These are phyloP conservation scores for Arthrobotrys pseudoclavata DNA, from an alignment of 2,329 filamentous ascomycete genomes.

Conservation along the genomic window DNA sequence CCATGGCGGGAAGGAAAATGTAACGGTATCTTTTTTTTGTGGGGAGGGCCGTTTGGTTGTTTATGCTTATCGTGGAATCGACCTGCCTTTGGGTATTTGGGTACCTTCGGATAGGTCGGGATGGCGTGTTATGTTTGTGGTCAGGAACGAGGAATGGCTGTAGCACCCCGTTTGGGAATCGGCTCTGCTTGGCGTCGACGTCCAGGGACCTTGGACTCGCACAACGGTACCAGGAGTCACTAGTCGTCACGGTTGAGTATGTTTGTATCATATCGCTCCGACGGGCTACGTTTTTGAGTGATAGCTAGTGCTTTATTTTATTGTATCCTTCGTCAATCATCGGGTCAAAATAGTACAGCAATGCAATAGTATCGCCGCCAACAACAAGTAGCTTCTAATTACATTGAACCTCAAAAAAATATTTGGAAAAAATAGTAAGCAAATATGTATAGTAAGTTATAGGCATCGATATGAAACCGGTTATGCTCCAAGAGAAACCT, in stretches of 20 bases:
- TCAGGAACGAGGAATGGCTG: slow-evolving; percentile 26
- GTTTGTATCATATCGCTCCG: neutral
- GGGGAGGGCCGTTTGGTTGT: slow-evolving; percentile 5
- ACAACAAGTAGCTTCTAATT: slow-evolving; percentile 7
- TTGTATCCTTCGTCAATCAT: slow-evolving; percentile 32
- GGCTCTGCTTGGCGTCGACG: slow-evolving; percentile 29
- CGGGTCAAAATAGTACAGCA: slow-evolving; percentile 19
- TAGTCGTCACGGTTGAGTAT: neutral
- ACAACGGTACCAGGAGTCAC: too few relatives aligned
- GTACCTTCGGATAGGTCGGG: slow-evolving; percentile 8
- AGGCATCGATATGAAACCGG: slow-evolving; percentile 14
- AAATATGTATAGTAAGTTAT: neutral
- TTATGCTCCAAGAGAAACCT: slow-evolving; percentile 16
- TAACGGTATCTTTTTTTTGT: slow-evolving; percentile 7
- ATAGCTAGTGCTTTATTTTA: slow-evolving; percentile 1
- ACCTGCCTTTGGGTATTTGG: slow-evolving; percentile 14
- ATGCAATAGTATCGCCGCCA: slow-evolving; percentile 9
- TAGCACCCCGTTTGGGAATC: slow-evolving; percentile 22
- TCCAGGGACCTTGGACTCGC: neutral
- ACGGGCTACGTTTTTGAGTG: neutral
- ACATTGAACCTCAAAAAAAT: slow-evolving; percentile 5
- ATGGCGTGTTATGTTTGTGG: slow-evolving; percentile 12
- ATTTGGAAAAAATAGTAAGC: neutral
- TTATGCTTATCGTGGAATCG: slow-evolving; percentile 29
- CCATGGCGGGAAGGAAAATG: slow-evolving; percentile 37